Evolutionary conservation across 306 rosid species (phyloP).

Genomic region (Coriaria nepalensis): DNA sequence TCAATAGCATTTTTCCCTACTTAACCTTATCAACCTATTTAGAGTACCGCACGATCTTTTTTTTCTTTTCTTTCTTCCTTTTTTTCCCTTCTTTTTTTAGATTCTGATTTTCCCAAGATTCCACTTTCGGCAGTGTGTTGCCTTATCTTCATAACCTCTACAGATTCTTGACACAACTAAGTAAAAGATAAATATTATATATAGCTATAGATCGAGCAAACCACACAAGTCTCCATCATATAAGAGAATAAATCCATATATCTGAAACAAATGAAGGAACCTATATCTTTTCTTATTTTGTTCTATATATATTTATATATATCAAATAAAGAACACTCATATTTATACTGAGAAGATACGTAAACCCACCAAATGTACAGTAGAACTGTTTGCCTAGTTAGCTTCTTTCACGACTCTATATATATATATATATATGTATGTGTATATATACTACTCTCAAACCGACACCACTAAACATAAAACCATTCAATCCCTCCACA

Average conservation of each 20-base stretch:
- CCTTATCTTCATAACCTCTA: constrained; percentile 30
- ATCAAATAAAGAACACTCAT: not conserved
- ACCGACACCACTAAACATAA: no score
- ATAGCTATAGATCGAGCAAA: not conserved
- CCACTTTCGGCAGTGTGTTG: constrained; percentile 26
- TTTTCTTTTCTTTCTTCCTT: not conserved
- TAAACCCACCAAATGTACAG: no score
- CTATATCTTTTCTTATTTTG: constrained; percentile 20
- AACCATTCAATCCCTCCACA: no score
- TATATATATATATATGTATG: no score
- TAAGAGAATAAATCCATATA: constrained; percentile 22
- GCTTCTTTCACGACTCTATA: no score
- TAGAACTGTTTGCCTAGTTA: no score
- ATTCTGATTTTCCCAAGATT: constrained; percentile 1
- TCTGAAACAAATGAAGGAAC: constrained; percentile 16
- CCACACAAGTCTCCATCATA: constrained; percentile 33
- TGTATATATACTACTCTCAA: no score
- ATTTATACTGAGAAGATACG: no score
- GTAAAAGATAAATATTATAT: not conserved
- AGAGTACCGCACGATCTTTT: constrained; percentile 10
- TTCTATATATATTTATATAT: constrained; percentile 1
- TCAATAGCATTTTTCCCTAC: constrained; percentile 27
- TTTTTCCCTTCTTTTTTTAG: constrained; percentile 9
- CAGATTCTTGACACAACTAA: constrained; percentile 33
- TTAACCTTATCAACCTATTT: not conserved